These are phyloP conservation scores for Dothiorella sarmentorum DNA, from an alignment of 2,329 filamentous ascomycete species.

Conservation along the genomic window DNA sequence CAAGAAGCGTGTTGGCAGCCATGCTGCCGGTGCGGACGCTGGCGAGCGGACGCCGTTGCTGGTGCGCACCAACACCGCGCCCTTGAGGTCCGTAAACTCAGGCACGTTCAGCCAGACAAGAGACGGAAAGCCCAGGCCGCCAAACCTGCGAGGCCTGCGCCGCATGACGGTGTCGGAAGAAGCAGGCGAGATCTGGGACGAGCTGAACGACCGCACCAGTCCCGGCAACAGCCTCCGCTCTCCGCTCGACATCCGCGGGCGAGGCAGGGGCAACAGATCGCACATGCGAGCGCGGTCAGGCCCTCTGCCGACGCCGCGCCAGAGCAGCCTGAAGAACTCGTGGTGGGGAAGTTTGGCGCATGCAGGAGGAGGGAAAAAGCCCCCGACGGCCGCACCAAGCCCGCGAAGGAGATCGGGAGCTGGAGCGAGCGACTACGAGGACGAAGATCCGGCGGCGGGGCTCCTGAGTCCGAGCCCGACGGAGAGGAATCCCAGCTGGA, in stretches of 20 bases:
- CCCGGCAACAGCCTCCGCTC: background rate
- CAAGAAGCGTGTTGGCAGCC: constrained; percentile 13
- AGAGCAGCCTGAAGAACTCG: background rate
- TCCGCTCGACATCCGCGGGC: constrained; percentile 7
- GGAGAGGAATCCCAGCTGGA: constrained; percentile 5
- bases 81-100: constrained; percentile 15
- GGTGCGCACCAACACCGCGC: constrained; percentile 32
- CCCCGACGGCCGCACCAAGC: background rate
- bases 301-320: background rate
- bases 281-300: constrained; percentile 5
- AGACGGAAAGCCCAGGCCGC: background rate
- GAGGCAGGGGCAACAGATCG: background rate
- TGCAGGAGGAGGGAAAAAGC: background rate
- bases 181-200: constrained; percentile 80
- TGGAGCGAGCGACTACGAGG: constrained; percentile 3
- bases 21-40: constrained; percentile 23
- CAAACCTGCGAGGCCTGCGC: constrained; percentile 25
- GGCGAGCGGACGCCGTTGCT: constrained; percentile 37
- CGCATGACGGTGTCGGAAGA: constrained; percentile 59
- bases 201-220: constrained; percentile 63
- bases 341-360: constrained; percentile 10
- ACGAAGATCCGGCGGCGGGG: constrained; percentile 5
- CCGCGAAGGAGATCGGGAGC: background rate
- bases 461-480: constrained; percentile 16
- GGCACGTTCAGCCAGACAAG: background rate